These are phyloP conservation scores for Fusarium begoniae DNA, from an alignment of 2,329 filamentous ascomycete genomes.

Conservation along the genomic window DNA sequence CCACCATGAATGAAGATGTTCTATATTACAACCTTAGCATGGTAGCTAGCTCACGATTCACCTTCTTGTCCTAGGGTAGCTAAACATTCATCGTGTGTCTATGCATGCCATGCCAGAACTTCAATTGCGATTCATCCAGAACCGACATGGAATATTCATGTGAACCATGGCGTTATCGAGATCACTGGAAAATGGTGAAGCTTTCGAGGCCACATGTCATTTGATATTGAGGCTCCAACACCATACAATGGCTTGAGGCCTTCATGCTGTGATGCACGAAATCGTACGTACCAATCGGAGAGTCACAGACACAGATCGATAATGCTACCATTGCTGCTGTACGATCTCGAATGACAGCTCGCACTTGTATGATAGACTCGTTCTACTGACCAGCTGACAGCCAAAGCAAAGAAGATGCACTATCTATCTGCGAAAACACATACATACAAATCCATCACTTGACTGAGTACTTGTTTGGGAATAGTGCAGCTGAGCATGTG, in stretches of 20 bases:
- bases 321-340: conserved; percentile 24
- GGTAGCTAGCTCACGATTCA: background rate
- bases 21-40: background rate
- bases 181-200: background rate
- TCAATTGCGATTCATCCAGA: background rate
- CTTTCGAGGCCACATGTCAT: conserved; percentile 9
- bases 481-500: conserved; percentile 38
- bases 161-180: background rate
- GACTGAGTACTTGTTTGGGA: conserved; percentile 24
- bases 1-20: background rate
- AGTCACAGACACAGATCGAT: conserved; percentile 18
- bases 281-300: conserved; percentile 29
- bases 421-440: background rate
- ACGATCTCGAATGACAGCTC: conserved; percentile 17
- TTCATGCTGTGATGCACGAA: conserved; percentile 33
- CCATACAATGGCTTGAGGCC: conserved; percentile 22
- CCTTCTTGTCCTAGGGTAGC: conserved; percentile 6
- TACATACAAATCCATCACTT: conserved; percentile 11
- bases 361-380: conserved; percentile 10
- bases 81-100: background rate
- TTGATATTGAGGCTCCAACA: background rate
- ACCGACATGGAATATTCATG: background rate
- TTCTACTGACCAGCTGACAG: conserved; percentile 4
- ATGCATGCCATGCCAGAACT: background rate
- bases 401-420: background rate